Evolutionary conservation across 1,284 basidiomycete genomes (phyloP).

Genomic region (Heterobasidion annosum): DNA sequence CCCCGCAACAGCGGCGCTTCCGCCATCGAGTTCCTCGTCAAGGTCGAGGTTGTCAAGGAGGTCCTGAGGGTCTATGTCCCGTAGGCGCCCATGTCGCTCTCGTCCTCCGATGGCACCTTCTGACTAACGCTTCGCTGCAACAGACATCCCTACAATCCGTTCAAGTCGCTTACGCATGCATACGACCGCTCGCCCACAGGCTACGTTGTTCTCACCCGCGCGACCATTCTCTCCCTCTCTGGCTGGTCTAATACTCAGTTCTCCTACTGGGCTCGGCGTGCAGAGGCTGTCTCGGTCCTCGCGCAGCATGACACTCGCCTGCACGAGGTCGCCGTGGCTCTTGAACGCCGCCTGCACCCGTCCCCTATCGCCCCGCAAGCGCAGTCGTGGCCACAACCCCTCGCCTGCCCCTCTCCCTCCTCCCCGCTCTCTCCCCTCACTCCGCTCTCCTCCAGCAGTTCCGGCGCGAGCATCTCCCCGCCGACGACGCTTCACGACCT

Average conservation of each 20-base stretch:
- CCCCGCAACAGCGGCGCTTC: conserved; percentile 24
- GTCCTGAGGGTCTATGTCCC: conserved; percentile 37
- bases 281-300: conserved; percentile 38
- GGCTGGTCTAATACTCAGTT: conserved; percentile 46
- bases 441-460: conserved; percentile 8
- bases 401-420: conserved; percentile 7
- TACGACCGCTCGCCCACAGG: conserved; percentile 29
- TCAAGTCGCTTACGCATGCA: conserved; percentile 34
- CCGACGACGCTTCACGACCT: conserved; percentile 4
- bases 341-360: conserved; percentile 27
- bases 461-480: conserved; percentile 7
- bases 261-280: conserved; percentile 40
- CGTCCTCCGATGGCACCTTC: neutral
- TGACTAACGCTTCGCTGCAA: conserved; percentile 1
- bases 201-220: conserved; percentile 34
- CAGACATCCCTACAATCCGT: conserved; percentile 42
- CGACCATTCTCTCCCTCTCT: conserved; percentile 35
- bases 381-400: neutral
- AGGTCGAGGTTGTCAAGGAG: conserved; percentile 42
- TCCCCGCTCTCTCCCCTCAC: conserved; percentile 13
- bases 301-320: conserved; percentile 29
- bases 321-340: conserved; percentile 27
- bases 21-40: conserved; percentile 41
- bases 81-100: conserved; percentile 17
- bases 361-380: conserved; percentile 4